Evolutionary conservation across 1,139 yeast genomes (phyloP).

Genomic region (Barnettozyma hawaiiensis): DNA sequence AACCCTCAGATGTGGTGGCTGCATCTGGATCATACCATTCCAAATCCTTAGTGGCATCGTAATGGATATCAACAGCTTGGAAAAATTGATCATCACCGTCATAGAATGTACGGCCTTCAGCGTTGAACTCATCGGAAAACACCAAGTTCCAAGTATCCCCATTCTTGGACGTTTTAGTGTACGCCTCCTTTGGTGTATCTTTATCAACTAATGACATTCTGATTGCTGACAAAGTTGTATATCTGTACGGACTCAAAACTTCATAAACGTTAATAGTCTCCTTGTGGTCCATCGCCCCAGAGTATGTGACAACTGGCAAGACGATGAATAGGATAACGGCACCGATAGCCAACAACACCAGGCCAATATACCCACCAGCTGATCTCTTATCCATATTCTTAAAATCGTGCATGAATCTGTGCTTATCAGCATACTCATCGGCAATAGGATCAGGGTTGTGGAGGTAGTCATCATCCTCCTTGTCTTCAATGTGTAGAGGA

Average conservation of each 20-base stretch:
- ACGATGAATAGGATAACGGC: slow-evolving; percentile 50
- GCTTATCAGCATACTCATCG: slow-evolving; percentile 72
- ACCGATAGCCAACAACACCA: slow-evolving; percentile 51
- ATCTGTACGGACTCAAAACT: slow-evolving; percentile 46
- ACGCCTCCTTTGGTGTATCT: slow-evolving; percentile 64
- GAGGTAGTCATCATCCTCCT: slow-evolving; percentile 85
- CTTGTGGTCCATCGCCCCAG: slow-evolving; percentile 23
- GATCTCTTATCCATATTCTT: slow-evolving; percentile 56
- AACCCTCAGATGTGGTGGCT: slow-evolving; percentile 59
- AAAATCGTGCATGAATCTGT: slow-evolving; percentile 54
- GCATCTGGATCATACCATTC: slow-evolving; percentile 93
- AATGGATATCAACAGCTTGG: slow-evolving; percentile 69
- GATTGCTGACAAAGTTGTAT: slow-evolving; percentile 56
- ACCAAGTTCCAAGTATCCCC: slow-evolving; percentile 69
- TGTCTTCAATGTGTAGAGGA: slow-evolving; percentile 81
- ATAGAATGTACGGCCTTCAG: slow-evolving; percentile 77
- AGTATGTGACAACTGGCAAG: slow-evolving; percentile 19
- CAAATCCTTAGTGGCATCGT: slow-evolving; percentile 74
- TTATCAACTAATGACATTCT: slow-evolving; percentile 64
- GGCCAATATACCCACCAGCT: slow-evolving; percentile 53
- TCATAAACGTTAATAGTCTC: slow-evolving; percentile 28
- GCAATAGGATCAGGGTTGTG: slow-evolving; percentile 92
- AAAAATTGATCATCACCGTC: slow-evolving; percentile 83
- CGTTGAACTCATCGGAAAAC: slow-evolving; percentile 80
- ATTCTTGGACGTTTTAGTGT: slow-evolving; percentile 38